These are phyloP conservation scores for Ceratocystis colombiana DNA, from an alignment of 2,329 filamentous ascomycete species.

Conservation along the genomic window DNA sequence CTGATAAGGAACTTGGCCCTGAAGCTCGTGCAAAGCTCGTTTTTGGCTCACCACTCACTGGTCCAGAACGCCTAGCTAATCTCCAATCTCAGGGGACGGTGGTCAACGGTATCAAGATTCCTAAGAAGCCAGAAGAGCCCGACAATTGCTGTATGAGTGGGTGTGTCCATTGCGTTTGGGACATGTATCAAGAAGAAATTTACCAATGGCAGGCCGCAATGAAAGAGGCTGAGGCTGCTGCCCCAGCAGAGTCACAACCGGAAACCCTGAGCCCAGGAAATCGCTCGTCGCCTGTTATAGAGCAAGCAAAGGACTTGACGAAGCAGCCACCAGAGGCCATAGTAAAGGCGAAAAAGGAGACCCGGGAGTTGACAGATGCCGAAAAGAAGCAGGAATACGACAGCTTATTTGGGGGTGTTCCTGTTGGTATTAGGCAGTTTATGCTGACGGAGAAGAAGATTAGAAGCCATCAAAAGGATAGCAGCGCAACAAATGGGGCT, in stretches of 20 bases:
- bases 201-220: constrained; percentile 70
- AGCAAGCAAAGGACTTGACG: not conserved
- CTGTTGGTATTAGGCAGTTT: constrained; percentile 89
- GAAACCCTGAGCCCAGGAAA: constrained; percentile 11
- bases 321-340: not conserved
- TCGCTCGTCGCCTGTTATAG: not conserved
- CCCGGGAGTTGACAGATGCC: not conserved
- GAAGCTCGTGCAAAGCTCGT: constrained; percentile 55
- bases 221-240: constrained; percentile 42
- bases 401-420: constrained; percentile 67
- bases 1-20: constrained; percentile 38
- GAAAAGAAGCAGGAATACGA: constrained; percentile 41
- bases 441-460: constrained; percentile 94
- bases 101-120: constrained; percentile 71
- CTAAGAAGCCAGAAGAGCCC: constrained; percentile 75
- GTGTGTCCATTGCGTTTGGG: constrained; percentile 96
- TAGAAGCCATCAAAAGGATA: constrained; percentile 56
- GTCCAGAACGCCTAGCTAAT: constrained; percentile 53
- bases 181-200: constrained; percentile 79
- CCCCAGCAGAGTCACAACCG: constrained; percentile 27
- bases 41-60: constrained; percentile 70
- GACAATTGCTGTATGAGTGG: constrained; percentile 99
- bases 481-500: constrained; percentile 39
- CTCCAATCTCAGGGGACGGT: constrained; percentile 49
- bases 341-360: not conserved